Base-by-base conservation (phyloP, 805 yeast genomes). In the Lipomyces yamanashiensis region DNA sequence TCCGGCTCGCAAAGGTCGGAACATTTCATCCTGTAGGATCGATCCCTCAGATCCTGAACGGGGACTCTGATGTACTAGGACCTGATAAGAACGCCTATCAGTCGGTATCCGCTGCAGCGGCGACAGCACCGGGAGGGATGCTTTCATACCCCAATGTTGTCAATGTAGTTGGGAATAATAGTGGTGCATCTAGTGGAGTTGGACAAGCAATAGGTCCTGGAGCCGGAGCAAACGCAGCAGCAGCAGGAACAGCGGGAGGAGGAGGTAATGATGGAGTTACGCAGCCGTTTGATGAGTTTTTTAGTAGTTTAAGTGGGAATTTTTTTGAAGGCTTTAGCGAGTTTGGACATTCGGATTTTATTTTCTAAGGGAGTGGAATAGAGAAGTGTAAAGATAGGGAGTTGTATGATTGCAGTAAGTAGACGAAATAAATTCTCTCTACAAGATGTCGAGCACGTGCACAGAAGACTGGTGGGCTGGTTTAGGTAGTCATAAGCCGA, bases 261-360 rank as follows among this genome's bases (percentile, higher is more conserved):
- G 13, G 57, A 43, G 41, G 50, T 56, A 56, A 57, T 57, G 49
- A 47, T 21, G 21, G 47, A 17, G 19, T 49, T 43, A 7, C 37
- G 44, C 44, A 56, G 55, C 40, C 55, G 49, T 55, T 64, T 33
- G 66, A 64, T 36, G 66, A 64, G 23, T 54, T 64, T 28, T 64
- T 64, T 28, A 53, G 39, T 21, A 57, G 45, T 36, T 19, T 64
- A 33, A 43, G 60, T 0, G 55, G 54, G 36, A 54, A 55, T 40
- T 54, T 64, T 21, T 64, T 64, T 56, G 68, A 64, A 6, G 66
- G 63, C n/a, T 28, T 59, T 13, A 23, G 44, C 9, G 61, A 45
- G 13, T 37, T 48, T 43, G 50, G 58, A 12, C 62, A 58, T 33
- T 15, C 54, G 33, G 66, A 62, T 21, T 59, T 62, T 45, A 51